phyloP scores from a whole-genome alignment of 225 moss, liverwort and hornwort genomes.

The Thuidium tamariscinum region DNA sequence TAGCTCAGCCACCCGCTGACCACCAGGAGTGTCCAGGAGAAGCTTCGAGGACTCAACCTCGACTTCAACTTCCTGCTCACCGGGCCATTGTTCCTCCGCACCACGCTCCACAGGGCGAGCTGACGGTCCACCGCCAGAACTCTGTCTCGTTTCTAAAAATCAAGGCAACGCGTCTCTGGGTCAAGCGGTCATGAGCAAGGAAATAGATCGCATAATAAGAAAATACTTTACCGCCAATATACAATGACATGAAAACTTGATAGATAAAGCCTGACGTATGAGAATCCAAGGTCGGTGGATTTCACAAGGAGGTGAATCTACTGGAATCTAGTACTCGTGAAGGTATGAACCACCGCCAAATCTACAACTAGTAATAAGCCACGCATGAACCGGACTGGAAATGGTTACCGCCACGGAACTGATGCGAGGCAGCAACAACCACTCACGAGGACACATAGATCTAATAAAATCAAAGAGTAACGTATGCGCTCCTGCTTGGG shows the following conservation, averaged over 20 bases:
- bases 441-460: not conserved
- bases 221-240: not conserved
- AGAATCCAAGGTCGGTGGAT: not conserved
- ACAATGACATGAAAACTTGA: not conserved
- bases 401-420: not conserved
- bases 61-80: conserved; percentile 12
- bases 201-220: not conserved
- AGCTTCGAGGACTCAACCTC: conserved; percentile 30
- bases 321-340: not conserved
- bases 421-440: not conserved
- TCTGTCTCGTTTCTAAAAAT: conserved; percentile 6
- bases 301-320: not conserved
- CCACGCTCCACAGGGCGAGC: conserved; percentile 8
- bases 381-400: not conserved
- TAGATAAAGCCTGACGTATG: too few relatives aligned
- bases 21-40: conserved; percentile 58
- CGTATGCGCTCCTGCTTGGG: not conserved
- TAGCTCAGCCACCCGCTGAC: conserved; percentile 82
- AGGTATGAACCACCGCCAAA: not conserved
- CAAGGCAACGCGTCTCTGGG: not conserved
- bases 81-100: conserved; percentile 14
- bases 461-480: not conserved
- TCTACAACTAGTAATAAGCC: not conserved
- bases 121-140: conserved; percentile 1
- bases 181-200: not conserved